These are phyloP conservation scores for Globisporangium polare DNA, from an alignment of 352 stramenopile genomes.

Conservation along the genomic window DNA sequence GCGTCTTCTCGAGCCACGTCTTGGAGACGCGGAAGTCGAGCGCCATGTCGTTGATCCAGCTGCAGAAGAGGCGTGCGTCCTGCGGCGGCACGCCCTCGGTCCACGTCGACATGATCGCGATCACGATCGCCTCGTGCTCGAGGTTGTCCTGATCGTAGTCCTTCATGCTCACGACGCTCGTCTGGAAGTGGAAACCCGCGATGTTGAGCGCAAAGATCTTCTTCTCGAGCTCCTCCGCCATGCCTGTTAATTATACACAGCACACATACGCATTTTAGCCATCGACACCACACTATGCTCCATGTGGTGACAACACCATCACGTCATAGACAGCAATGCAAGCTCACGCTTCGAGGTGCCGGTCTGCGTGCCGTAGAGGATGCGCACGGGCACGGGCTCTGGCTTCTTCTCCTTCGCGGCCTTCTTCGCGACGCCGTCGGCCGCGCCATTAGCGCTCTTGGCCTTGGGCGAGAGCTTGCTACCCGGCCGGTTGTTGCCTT, in stretches of 20 bases:
- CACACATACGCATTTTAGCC: background rate
- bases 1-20: slow-evolving; percentile 63
- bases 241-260: slow-evolving; percentile 23
- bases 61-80: slow-evolving; percentile 75
- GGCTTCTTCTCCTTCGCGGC: slow-evolving; percentile 22
- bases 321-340: background rate
- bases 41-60: slow-evolving; percentile 86
- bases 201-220: slow-evolving; percentile 80
- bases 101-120: slow-evolving; percentile 86
- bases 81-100: slow-evolving; percentile 72
- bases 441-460: slow-evolving; percentile 3
- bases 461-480: slow-evolving; percentile 21
- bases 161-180: slow-evolving; percentile 83
- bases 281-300: background rate
- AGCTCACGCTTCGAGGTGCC: slow-evolving; percentile 64
- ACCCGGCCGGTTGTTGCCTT: slow-evolving; percentile 4
- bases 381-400: slow-evolving; percentile 54
- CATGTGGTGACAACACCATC: background rate
- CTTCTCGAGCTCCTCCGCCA: slow-evolving; percentile 73
- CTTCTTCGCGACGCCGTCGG: slow-evolving; percentile 15
- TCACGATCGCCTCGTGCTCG: slow-evolving; percentile 81
- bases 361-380: slow-evolving; percentile 86
- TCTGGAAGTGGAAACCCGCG: slow-evolving; percentile 77
- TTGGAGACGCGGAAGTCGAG: slow-evolving; percentile 88
- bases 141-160: slow-evolving; percentile 89